Percentiles rank a stretch among this genome's conserved stretches.
Evolutionary conservation across 192 early-diverging fungal genomes (phyloP).

Genomic region (Jimgerdemannia lactiflua): DNA sequence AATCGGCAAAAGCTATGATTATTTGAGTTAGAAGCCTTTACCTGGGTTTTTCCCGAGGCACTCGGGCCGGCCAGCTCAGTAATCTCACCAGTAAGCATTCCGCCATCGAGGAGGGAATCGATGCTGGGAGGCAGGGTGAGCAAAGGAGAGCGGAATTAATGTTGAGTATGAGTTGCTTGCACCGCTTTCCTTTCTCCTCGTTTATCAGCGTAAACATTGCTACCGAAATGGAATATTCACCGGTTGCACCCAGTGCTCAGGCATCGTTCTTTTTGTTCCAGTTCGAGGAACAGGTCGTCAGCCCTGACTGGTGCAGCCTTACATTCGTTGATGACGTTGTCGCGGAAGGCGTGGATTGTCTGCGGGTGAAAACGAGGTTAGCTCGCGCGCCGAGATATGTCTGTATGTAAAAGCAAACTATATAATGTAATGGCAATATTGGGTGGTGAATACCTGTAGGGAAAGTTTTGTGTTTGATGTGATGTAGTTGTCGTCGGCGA

Average conservation of each 20-base stretch:
- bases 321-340: background rate
- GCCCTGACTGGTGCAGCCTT: background rate
- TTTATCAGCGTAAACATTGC: background rate
- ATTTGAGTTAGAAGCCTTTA: background rate
- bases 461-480: background rate
- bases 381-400: background rate
- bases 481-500: background rate
- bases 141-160: background rate
- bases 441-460: background rate
- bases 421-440: background rate
- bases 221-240: background rate
- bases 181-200: background rate
- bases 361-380: background rate
- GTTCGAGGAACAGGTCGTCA: background rate
- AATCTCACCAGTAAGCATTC: conserved; percentile 12
- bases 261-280: background rate
- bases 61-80: conserved; percentile 12
- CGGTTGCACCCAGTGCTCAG: background rate
- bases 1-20: background rate
- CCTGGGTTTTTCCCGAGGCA: conserved; percentile 17
- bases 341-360: background rate
- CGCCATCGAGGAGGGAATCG: conserved; percentile 12
- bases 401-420: background rate
- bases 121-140: background rate
- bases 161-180: background rate